Evolutionary conservation across 2,329 filamentous ascomycete species (phyloP).

Genomic region (Claviceps sp.): DNA sequence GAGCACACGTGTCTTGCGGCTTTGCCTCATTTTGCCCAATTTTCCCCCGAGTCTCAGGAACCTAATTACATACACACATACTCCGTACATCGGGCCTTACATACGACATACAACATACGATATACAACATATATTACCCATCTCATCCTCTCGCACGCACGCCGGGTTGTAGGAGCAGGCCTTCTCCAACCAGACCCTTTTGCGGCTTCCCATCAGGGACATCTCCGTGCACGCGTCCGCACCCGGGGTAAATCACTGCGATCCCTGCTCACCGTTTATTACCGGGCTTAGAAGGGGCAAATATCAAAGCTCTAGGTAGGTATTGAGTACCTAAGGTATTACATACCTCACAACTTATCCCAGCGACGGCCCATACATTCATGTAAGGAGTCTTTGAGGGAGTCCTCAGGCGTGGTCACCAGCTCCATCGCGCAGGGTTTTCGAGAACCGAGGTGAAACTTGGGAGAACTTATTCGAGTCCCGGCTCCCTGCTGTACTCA

Average conservation of each 20-base stretch:
- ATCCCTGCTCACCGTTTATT: neutral
- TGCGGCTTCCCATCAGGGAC: neutral
- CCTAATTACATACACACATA: neutral
- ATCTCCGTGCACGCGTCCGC: neutral
- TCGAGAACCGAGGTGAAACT: neutral
- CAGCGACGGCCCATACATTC: neutral
- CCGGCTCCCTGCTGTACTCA: too few species aligned
- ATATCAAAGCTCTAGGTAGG: neutral
- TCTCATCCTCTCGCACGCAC: neutral
- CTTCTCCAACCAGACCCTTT: neutral
- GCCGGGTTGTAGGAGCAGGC: neutral
- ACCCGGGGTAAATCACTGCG: neutral
- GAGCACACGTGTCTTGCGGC: neutral
- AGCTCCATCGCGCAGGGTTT: neutral
- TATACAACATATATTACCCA: too few species aligned
- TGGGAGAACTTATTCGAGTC: too few species aligned
- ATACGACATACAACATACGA: too few species aligned
- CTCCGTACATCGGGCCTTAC: too few species aligned
- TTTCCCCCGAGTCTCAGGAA: neutral
- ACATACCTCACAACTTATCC: neutral
- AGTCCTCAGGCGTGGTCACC: neutral
- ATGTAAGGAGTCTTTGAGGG: neutral
- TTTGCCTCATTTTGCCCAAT: constrained; percentile 1
- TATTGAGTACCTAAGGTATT: neutral
- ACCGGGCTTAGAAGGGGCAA: neutral